These are phyloP conservation scores for Cutaneotrichosporon cyanovorans DNA, from an alignment of 1,284 basidiomycete species.

Conservation along the genomic window DNA sequence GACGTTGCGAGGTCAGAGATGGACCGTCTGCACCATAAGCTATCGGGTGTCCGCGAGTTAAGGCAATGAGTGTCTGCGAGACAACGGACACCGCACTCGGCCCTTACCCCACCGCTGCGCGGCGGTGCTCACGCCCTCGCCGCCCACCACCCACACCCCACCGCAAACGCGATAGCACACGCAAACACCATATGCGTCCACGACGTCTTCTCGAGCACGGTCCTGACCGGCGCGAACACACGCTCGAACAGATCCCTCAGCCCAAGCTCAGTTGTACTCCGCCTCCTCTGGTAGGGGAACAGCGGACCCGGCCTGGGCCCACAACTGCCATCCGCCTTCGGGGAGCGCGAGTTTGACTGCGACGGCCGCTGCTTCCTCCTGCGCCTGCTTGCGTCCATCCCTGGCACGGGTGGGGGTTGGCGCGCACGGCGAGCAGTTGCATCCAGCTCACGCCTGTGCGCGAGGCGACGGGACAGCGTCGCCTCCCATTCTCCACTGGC, in stretches of 20 bases:
- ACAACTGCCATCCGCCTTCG: neutral
- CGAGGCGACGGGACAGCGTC: slow-evolving; percentile 31
- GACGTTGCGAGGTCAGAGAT: too few relatives aligned
- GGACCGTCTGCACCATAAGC: too few relatives aligned
- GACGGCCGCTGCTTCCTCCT: neutral
- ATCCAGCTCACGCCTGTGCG: slow-evolving; percentile 27
- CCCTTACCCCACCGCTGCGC: too few relatives aligned
- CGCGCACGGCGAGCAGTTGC: slow-evolving; percentile 3
- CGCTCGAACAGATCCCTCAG: slow-evolving; percentile 7
- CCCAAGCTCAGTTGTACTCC: slow-evolving; percentile 1
- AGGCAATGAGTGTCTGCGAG: too few relatives aligned
- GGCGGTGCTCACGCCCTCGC: neutral
- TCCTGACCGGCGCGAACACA: slow-evolving; percentile 10
- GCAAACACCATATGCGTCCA: slow-evolving; percentile 14
- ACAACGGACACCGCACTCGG: too few relatives aligned
- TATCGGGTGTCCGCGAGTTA: too few relatives aligned
- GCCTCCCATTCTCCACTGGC: slow-evolving; percentile 43
- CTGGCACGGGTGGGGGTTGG: neutral
- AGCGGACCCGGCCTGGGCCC: slow-evolving; percentile 9
- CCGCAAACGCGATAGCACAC: slow-evolving; percentile 17
- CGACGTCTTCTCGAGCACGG: slow-evolving; percentile 1
- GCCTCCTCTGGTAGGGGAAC: slow-evolving; percentile 6
- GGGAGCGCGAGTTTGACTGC: too few relatives aligned
- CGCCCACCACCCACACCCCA: slow-evolving; percentile 18
- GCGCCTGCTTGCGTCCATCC: neutral